phyloP scores from a whole-genome alignment of 2,329 filamentous ascomycete genomes.

The Passalora sequoiae region DNA sequence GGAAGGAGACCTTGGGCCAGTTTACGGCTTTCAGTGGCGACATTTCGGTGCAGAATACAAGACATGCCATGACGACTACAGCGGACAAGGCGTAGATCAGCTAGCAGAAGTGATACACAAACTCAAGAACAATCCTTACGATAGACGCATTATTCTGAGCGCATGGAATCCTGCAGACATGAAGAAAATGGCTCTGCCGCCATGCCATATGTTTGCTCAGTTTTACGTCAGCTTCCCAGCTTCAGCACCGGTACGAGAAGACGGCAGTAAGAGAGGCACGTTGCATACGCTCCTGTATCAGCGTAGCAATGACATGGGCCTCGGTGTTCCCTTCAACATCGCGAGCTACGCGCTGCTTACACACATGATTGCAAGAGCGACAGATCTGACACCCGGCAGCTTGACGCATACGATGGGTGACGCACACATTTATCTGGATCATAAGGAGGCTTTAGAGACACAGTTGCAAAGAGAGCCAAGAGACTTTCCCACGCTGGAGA shows the following conservation, averaged over 20 bases:
- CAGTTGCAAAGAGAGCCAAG: conserved; percentile 77
- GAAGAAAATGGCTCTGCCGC: conserved; percentile 82
- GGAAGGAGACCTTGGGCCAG: conserved; percentile 85
- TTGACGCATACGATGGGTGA: conserved; percentile 96
- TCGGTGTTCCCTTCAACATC: conserved; percentile 97
- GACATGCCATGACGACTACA: conserved; percentile 74
- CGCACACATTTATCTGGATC: conserved; percentile 92
- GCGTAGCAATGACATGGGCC: conserved; percentile 90
- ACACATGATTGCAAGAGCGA: conserved; percentile 88
- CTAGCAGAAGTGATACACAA: conserved; percentile 85
- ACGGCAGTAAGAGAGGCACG: conserved; percentile 53
- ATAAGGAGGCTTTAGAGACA: conserved; percentile 76
- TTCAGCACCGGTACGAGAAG: conserved; percentile 23
- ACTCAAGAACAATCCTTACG: conserved; percentile 75
- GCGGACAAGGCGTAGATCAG: conserved; percentile 86
- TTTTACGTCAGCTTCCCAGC: conserved; percentile 79
- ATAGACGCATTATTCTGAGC: conserved; percentile 80
- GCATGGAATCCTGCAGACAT: conserved; percentile 93
- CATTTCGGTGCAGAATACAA: conserved; percentile 92
- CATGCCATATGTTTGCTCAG: conserved; percentile 96
- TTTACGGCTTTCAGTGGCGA: conserved; percentile 98
- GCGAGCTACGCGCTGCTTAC: conserved; percentile 89
- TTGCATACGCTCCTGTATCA: conserved; percentile 90
- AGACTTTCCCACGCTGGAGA: conserved; percentile 72
- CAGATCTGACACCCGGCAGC: conserved; percentile 75